These are phyloP conservation scores for Gossypium herbaceum DNA, from an alignment of 345 rosid species.

Conservation along the genomic window DNA sequence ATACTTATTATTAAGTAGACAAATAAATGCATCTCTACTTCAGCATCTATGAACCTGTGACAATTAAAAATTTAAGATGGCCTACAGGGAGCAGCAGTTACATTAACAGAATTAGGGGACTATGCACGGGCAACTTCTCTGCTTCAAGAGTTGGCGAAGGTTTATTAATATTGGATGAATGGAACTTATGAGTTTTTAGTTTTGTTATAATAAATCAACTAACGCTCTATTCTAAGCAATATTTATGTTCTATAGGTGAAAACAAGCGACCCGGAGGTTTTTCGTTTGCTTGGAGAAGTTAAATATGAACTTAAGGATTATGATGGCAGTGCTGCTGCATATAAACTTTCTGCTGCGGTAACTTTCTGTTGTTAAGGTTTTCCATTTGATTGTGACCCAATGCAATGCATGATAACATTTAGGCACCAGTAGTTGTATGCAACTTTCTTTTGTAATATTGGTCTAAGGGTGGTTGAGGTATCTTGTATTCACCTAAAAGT, in stretches of 20 bases:
- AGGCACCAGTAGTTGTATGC: not conserved
- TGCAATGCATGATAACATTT: not conserved
- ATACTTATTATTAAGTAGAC: not conserved
- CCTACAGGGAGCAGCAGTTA: constrained; percentile 88
- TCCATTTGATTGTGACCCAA: not conserved
- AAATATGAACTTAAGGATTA: constrained; percentile 84
- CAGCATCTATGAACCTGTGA: constrained; percentile 3
- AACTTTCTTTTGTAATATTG: not conserved
- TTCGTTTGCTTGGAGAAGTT: constrained; percentile 88
- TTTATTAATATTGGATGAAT: constrained; percentile 29
- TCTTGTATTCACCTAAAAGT: not conserved
- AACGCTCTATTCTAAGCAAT: constrained; percentile 11
- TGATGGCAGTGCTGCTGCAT: constrained; percentile 85
- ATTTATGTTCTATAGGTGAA: constrained; percentile 55
- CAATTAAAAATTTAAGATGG: constrained; percentile 24
- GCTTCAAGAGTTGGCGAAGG: constrained; percentile 81
- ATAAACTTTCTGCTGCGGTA: constrained; percentile 61
- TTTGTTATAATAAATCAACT: constrained; percentile 19
- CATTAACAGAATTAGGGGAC: constrained; percentile 78
- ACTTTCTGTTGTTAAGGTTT: not conserved
- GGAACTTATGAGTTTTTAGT: constrained; percentile 9
- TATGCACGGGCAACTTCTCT: constrained; percentile 56
- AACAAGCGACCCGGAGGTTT: constrained; percentile 73
- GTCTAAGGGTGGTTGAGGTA: not conserved
- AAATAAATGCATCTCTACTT: constrained; percentile 10